Base-by-base conservation (phyloP, 768 basidiomycete genomes). In the Lactarius indigo region DNA sequence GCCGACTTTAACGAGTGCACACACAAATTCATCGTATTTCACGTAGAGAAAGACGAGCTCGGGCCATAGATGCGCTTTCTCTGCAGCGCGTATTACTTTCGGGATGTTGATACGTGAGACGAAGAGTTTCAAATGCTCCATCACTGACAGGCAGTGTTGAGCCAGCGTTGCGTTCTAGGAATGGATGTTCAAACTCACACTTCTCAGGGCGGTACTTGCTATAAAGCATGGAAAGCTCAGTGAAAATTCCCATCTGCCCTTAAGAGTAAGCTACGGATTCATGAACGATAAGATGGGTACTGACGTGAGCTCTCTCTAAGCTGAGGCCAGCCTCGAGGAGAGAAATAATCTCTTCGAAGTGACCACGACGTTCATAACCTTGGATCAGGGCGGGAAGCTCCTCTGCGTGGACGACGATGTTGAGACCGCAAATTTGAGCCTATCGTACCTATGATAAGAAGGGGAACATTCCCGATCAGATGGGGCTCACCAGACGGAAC, bases 341-440 rank as follows among this genome's bases (percentile, higher is more conserved):
- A 63, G 86, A 82, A 61, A 98, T 87, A 69, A 98, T 86, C 77
- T 99, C 96, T 69, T 97, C 94, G 72, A 98, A 98, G 80, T 93
- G 87, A 50, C 97, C 97, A 30, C 87, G 86, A 65, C 86, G 86
- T 76, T 99, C 97, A 74, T 98, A 98, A 63, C 90, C 84, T 72
- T 86, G 85, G 57, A 98, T 81, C 72, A 92, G 74, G 56, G 84
- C 83, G 68, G 85, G 76, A 28, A 94, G 82, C 74, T 95, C 93
- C 76, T 95, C 92, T 55, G 93, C 92, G 77, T 98, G 94, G 30
- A 99, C 97, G 69, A 99, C 88, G 73, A 99, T 91, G 76, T 99
- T 92, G 70, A 98, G 87, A 85, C 96, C 97, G 75, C 96, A 98
- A 73, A 99, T 98, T 85, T 98, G 96, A 39, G 97, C 96, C 88